These are phyloP conservation scores for Fistulina hepatica DNA, from an alignment of 1,284 basidiomycete species.

Conservation along the genomic window DNA sequence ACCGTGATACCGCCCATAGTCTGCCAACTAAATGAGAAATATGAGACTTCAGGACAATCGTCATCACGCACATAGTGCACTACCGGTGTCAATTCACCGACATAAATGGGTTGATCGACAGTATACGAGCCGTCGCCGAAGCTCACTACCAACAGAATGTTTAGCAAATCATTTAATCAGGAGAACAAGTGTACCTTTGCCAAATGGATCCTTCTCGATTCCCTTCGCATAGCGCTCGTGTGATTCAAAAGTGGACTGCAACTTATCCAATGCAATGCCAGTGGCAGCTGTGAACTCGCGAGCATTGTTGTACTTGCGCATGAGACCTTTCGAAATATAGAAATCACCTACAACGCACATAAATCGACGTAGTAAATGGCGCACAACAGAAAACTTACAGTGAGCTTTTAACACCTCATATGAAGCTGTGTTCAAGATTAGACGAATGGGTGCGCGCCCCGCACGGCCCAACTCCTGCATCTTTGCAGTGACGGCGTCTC, in stretches of 20 bases:
- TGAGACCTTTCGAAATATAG: constrained; percentile 77
- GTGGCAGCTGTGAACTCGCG: constrained; percentile 74
- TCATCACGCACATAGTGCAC: constrained; percentile 47
- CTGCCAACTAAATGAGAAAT: constrained; percentile 7
- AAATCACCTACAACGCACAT: constrained; percentile 47
- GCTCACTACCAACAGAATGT: constrained; percentile 4
- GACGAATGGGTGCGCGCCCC: constrained; percentile 67
- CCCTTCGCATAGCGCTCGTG: constrained; percentile 13
- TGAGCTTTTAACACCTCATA: constrained; percentile 79
- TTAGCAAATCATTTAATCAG: background rate
- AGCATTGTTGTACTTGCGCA: constrained; percentile 69
- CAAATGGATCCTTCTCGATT: constrained; percentile 50
- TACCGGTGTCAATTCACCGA: constrained; percentile 73
- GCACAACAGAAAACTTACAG: constrained; percentile 13
- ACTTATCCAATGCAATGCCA: constrained; percentile 46
- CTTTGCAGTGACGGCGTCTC: constrained; percentile 71
- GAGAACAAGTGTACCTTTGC: constrained; percentile 38
- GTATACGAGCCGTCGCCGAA: constrained; percentile 14
- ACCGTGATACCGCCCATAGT: constrained; percentile 87
- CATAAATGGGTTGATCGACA: constrained; percentile 22
- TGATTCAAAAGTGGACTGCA: constrained; percentile 64
- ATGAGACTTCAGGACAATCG: background rate
- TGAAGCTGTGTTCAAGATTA: constrained; percentile 68
- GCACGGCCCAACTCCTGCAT: constrained; percentile 52
- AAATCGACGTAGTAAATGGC: background rate